Evolutionary conservation across 208 protist genomes (phyloP).

Genomic region (Trypanosoma melophagium): DNA sequence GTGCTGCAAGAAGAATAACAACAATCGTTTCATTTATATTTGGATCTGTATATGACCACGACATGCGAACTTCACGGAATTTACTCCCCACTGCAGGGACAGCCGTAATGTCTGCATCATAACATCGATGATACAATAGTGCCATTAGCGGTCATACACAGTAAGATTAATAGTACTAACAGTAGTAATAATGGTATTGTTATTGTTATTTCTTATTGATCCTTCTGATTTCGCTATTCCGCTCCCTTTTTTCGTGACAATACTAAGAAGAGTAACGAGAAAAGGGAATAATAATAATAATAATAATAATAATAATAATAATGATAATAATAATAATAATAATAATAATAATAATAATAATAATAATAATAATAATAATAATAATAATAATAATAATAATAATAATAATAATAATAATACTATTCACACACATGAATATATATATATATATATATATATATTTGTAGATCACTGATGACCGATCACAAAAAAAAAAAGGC

Average conservation of each 20-base stretch:
- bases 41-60: conserved; percentile 27
- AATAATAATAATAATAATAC: no score
- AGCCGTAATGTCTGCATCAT: conserved; percentile 20
- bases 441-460: no score
- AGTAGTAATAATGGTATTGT: not conserved
- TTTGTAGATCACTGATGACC: no score
- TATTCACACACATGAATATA: no score
- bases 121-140: conserved; percentile 24
- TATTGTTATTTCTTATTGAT: not conserved
- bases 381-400: not conserved
- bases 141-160: conserved; percentile 4
- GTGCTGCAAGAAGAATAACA: conserved; percentile 19
- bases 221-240: not conserved
- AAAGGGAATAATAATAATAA: not conserved
- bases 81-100: not conserved
- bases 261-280: not conserved
- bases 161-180: not conserved
- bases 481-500: not conserved
- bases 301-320: not conserved
- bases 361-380: not conserved
- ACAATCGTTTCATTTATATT: conserved; percentile 12
- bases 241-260: no score
- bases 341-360: not conserved
- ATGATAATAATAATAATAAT: not conserved
- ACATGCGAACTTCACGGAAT: conserved; percentile 25